These are phyloP conservation scores for Cyclaneusma minus DNA, from an alignment of 2,329 filamentous ascomycete species.

Conservation along the genomic window DNA sequence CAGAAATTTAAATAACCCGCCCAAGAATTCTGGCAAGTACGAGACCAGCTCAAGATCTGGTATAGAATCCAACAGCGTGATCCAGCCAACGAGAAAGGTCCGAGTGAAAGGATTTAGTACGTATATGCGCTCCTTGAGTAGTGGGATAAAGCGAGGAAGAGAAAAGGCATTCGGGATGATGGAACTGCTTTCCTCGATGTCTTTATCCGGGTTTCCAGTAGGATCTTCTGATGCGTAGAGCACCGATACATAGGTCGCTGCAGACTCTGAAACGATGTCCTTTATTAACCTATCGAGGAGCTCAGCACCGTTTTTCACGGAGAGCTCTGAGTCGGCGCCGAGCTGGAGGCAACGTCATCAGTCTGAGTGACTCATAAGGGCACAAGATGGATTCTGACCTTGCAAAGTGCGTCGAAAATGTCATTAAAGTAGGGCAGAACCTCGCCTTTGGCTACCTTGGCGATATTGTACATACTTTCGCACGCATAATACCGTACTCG, in stretches of 20 bases:
- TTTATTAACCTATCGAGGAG: slow-evolving; percentile 88
- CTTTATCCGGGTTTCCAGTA: slow-evolving; percentile 30
- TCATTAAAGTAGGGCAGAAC: slow-evolving; percentile 96
- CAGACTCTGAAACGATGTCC: slow-evolving; percentile 90
- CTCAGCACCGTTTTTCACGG: slow-evolving; percentile 95
- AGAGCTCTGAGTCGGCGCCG: slow-evolving; percentile 87
- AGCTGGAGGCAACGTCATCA: slow-evolving; percentile 38
- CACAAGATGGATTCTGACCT: slow-evolving; percentile 37
- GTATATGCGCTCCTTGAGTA: slow-evolving; percentile 86
- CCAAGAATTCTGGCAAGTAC: slow-evolving; percentile 81
- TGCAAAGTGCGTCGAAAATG: slow-evolving; percentile 93
- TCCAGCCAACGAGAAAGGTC: slow-evolving; percentile 92
- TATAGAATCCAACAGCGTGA: slow-evolving; percentile 87
- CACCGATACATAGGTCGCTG: slow-evolving; percentile 85
- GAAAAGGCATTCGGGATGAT: slow-evolving; percentile 81
- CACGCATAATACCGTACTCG: slow-evolving; percentile 95
- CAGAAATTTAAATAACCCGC: slow-evolving; percentile 78
- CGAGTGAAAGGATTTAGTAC: slow-evolving; percentile 90
- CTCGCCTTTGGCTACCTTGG: slow-evolving; percentile 96
- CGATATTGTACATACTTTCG: slow-evolving; percentile 99
- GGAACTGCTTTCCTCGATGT: slow-evolving; percentile 25
- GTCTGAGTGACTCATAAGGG: not conserved
- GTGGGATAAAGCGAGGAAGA: slow-evolving; percentile 74
- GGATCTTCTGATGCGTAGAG: slow-evolving; percentile 48
- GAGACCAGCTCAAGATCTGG: slow-evolving; percentile 90